Evolutionary conservation across 2,329 filamentous ascomycete species (phyloP), one percentile per base, ranked within the genome.

Genomic region (Podosphaera xanthii): DNA sequence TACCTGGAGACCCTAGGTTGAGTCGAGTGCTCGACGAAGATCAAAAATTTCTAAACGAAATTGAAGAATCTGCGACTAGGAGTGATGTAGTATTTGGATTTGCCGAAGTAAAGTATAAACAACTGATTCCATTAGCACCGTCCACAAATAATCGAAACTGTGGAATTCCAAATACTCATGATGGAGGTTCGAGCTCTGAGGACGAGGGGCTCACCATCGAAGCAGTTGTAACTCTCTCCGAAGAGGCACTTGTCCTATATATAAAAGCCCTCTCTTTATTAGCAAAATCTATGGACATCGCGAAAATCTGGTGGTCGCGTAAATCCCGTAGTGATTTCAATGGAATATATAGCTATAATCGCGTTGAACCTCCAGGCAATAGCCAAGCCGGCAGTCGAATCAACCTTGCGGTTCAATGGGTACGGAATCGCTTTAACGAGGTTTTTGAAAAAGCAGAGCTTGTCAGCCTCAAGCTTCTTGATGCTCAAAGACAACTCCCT

Each of bases 1-100:
- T 87, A 61, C 74, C 92, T 55, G 75, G 87, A 44, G 82, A 84
- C 59, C 78, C 78, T 9, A 85, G 80, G 67, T 75, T 77, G 30
- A 76, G 74, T 42, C 71, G 74, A 2, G 77, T 78, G 2, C 72
- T 81, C 30, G 89, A 96, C 63, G 90, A 96, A 67, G 92, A 97
- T 68, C 76, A 78, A 14, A 81, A 80, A 63, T 82, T 86, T 48
- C 82, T 91, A 2, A 84, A 89, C 67, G 78, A 81, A 52, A 89
- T 97, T 60, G 91, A 98, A 70, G 90, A 97, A 65, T 84, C 87
- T 63, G 92, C 92, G 1, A 92, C 89, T 38, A 79, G 90, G 46
- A 96, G 90, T 68, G 90, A 98, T 70, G 92, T 96, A 53, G 90
- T 98, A 2, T 98, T 90, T 69, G 90, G 91, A 2, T 97, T 98